Evolutionary conservation across 768 basidiomycete species (phyloP), one percentile per base, ranked within the genome.

Genomic region (Strobilomyces echinocephalus): DNA sequence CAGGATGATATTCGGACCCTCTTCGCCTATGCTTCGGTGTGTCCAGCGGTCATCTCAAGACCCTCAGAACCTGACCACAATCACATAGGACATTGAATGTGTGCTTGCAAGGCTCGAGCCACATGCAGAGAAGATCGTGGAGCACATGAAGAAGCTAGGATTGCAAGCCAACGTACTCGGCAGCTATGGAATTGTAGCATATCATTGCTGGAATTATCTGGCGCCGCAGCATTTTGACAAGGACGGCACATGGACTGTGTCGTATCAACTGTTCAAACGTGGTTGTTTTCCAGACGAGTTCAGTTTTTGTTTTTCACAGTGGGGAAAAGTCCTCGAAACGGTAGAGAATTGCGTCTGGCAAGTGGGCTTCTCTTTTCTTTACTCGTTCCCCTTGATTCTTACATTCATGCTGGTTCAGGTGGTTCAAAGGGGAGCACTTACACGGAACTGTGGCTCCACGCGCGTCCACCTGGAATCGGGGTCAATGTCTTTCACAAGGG

Each of bases 201-300:
- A 33, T 28, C 57, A 59, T 7, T 55, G 57, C 15, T 60, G 57
- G 49, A 59, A 60, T 20, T 53, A 60, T 5, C 14, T 60, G 0
- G 43, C 43, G 5, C 43, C 43, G 1, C 43, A 31, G 11, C 43
- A 51, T 35, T 1, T 43, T 2, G 34, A 50, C n/a, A 18, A 28
- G 15, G 41, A 50, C 26, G n/a, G 5, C 1, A 16, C 48, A 4
- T 60, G 51, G 48, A 60, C 54, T 0, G 12, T 60, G 2, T 39
- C 53, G 0, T 60, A 60, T 20, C 57, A 60, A 10, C 4, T 60
- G 14, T 26, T 24, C 16, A 60, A 60, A 42, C 5, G 16, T 0
- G 48, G 44, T 4, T 60, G 53, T 33, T 0, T 30, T 2, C 7
- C 0, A 1, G 50, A 60, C 8, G 39, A 60, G 16, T 60, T 46